Evolutionary conservation across 768 basidiomycete species (phyloP), one percentile per base, ranked within the genome.

Genomic region (Lactarius tabidus): DNA sequence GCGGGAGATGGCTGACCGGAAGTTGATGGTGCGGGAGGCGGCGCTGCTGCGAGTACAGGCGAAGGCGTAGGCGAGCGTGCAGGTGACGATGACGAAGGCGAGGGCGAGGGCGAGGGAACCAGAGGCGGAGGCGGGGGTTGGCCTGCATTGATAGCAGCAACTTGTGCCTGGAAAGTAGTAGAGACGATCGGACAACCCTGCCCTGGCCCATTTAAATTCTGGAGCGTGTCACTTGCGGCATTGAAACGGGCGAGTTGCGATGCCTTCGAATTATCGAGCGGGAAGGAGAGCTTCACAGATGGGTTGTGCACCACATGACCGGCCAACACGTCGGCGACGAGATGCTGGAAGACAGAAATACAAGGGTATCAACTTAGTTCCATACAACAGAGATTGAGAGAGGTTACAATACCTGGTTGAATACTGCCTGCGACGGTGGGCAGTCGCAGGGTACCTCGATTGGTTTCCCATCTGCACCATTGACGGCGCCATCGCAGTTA

Each of bases 121-220:
- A 33, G 4, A 33, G 33, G 8, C 8, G 33, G 33, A 33, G 33
- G 36, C 9, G 9, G 36, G 36, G 36, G 8, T 2, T 36, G 2
- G 36, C 36, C 36, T 9, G 36, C 36, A 10, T 10, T 36, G 36
- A 36, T 36, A 36, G 36, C 36, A 2, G 5, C 9, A 36, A 2
- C 2, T 12, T 36, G 36, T 7, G 36, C 36, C 36, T 36, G 36
- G 81, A 62, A 56, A 7, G 85, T 88, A 0, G 89, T 87, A 8
- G 86, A 80, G 1, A 81, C 82, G 17, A 82, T 81, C 7, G 89
- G 88, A 73, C 87, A 90, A 15, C 88, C 90, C 7, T 79, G 74
- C 39, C 89, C 90, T 0, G 85, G 79, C 1, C 88, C 89, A 56
- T 80, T 77, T 43, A 91, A 73, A 73, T 91, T 91, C 76, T 91